Evolutionary conservation across 192 early-diverging fungal genomes (phyloP).

Genomic region (Mortierella antarctica): DNA sequence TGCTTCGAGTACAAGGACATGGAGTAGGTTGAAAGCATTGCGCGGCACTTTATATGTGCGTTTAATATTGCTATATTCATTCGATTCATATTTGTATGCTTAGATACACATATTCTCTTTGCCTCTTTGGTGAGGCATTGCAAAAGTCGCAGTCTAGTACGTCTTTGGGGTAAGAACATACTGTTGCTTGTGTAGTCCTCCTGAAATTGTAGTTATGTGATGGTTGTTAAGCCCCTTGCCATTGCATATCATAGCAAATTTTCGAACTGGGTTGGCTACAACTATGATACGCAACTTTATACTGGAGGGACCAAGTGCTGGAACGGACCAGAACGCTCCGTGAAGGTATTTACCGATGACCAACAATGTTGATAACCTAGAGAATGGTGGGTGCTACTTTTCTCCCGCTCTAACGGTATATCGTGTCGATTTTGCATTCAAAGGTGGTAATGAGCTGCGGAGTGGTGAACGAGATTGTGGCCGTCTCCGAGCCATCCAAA

Average conservation of each 20-base stretch:
- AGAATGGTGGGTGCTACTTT: background rate
- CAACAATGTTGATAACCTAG: background rate
- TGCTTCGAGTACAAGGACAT: slow-evolving; percentile 77
- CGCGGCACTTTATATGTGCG: no score
- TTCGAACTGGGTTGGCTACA: slow-evolving; percentile 59
- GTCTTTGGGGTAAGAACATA: slow-evolving; percentile 60
- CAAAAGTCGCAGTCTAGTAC: slow-evolving; percentile 84
- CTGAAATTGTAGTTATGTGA: background rate
- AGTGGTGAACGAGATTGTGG: slow-evolving; percentile 69
- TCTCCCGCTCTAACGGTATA: background rate
- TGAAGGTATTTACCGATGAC: slow-evolving; percentile 59
- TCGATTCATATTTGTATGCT: background rate
- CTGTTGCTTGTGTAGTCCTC: background rate
- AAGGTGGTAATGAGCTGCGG: slow-evolving; percentile 71
- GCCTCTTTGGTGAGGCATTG: slow-evolving; percentile 80
- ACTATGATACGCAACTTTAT: slow-evolving; percentile 75
- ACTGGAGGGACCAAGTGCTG: slow-evolving; percentile 87
- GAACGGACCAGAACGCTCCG: slow-evolving; percentile 93
- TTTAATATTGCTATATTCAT: background rate
- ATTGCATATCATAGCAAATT: slow-evolving; percentile 54
- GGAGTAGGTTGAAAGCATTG: slow-evolving; percentile 63
- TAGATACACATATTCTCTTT: slow-evolving; percentile 75
- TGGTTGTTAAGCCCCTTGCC: background rate
- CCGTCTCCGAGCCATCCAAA: slow-evolving; percentile 89
- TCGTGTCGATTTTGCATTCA: background rate